Percentiles rank a stretch among this genome's conserved stretches.
Evolutionary conservation across 352 stramenopile genomes (phyloP).

Genomic region (Saprolegnia diclina): DNA sequence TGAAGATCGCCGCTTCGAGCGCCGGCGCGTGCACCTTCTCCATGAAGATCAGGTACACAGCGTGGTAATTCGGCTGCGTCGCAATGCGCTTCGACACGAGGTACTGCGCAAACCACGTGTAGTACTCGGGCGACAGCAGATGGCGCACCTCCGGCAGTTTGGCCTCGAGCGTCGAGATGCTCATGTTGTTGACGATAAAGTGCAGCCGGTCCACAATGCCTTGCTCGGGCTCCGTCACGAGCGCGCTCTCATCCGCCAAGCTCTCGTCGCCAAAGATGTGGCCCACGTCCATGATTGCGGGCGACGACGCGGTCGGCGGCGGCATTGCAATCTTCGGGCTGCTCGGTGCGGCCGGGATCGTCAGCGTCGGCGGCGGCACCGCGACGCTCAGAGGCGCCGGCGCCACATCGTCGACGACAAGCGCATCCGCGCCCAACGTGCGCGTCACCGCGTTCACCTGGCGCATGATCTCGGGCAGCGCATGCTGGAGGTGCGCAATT

Average conservation of each 20-base stretch:
- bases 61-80: slow-evolving; percentile 98
- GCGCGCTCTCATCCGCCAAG: slow-evolving; percentile 49
- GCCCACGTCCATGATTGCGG: slow-evolving; percentile 61
- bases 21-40: slow-evolving; percentile 92
- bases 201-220: slow-evolving; percentile 95
- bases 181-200: slow-evolving; percentile 99
- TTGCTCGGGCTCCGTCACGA: slow-evolving; percentile 66
- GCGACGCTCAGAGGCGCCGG: neutral
- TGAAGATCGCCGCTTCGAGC: slow-evolving; percentile 92
- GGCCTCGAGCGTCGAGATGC: slow-evolving; percentile 93
- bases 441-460: slow-evolving; percentile 80
- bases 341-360: neutral
- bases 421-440: slow-evolving; percentile 40
- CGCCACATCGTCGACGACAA: neutral
- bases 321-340: slow-evolving; percentile 15
- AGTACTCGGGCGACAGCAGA: slow-evolving; percentile 90
- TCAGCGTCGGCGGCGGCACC: neutral
- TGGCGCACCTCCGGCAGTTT: slow-evolving; percentile 96
- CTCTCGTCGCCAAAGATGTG: slow-evolving; percentile 80
- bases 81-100: slow-evolving; percentile 98
- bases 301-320: slow-evolving; percentile 29
- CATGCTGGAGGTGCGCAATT: slow-evolving; percentile 95
- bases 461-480: slow-evolving; percentile 88
- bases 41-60: slow-evolving; percentile 96
- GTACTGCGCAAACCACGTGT: slow-evolving; percentile 98